Percentiles rank a stretch among this genome's conserved stretches.
These are phyloP conservation scores for Dioscorea cayenensis DNA, from an alignment of 116 monocot genomes.

Conservation along the genomic window DNA sequence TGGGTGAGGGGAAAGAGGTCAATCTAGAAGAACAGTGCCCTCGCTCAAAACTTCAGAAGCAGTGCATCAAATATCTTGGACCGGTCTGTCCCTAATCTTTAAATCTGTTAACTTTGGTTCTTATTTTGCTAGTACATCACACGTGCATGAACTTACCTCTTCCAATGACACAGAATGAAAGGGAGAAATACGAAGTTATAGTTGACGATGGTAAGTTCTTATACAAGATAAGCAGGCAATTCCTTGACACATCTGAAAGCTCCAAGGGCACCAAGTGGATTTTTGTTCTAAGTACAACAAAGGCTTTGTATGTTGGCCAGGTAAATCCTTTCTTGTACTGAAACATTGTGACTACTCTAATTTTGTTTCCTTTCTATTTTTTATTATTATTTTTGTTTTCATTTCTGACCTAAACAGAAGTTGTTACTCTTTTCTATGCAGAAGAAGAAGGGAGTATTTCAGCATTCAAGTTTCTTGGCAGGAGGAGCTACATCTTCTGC, in stretches of 20 bases:
- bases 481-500: conserved; percentile 95
- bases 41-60: conserved; percentile 68
- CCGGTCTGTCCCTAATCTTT: conserved; percentile 36
- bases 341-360: not conserved
- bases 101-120: not conserved
- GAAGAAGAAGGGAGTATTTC: conserved; percentile 84
- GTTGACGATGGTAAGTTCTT: conserved; percentile 73
- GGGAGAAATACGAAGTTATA: conserved; percentile 72
- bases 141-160: not conserved
- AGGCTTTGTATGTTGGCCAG: conserved; percentile 76
- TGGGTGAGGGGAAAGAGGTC: conserved; percentile 88
- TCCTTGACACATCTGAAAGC: conserved; percentile 42
- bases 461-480: conserved; percentile 83
- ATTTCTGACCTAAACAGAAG: no score
- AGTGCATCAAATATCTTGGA: conserved; percentile 95
- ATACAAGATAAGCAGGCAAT: conserved; percentile 35
- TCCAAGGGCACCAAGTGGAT: conserved; percentile 66
- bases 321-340: conserved; percentile 15
- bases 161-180: conserved; percentile 63
- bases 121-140: not conserved
- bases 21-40: conserved; percentile 53
- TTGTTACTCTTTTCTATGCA: conserved; percentile 10
- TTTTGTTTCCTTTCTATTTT: not conserved
- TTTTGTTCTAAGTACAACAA: conserved; percentile 85
- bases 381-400: not conserved